These are phyloP conservation scores for Pythium phragmiticola DNA, from an alignment of 352 stramenopile genomes.

Conservation along the genomic window DNA sequence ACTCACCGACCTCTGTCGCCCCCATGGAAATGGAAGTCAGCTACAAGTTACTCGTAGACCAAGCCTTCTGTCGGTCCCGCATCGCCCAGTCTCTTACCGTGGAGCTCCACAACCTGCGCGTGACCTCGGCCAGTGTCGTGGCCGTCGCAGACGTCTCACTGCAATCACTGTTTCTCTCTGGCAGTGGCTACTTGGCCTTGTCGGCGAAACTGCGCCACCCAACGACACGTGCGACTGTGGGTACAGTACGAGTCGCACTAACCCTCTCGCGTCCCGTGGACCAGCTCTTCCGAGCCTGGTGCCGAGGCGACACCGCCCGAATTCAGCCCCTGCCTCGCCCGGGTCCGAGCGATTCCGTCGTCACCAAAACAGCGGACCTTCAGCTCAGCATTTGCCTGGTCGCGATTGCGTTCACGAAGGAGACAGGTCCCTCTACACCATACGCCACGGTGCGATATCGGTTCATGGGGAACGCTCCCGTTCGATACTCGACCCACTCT, in stretches of 20 bases:
- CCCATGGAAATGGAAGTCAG: conserved; percentile 34
- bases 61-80: conserved; percentile 27
- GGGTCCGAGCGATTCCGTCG: neutral
- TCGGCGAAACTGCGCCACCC: conserved; percentile 23
- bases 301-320: neutral
- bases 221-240: conserved; percentile 14
- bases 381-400: conserved; percentile 11
- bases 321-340: neutral
- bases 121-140: conserved; percentile 17
- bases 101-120: conserved; percentile 27
- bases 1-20: conserved; percentile 2
- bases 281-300: conserved; percentile 11
- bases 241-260: conserved; percentile 17
- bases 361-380: neutral
- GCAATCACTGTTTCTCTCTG: conserved; percentile 29
- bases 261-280: neutral
- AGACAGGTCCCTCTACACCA: neutral
- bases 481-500: conserved; percentile 5
- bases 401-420: conserved; percentile 1
- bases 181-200: conserved; percentile 3
- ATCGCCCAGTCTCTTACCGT: conserved; percentile 17
- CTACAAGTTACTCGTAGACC: conserved; percentile 32
- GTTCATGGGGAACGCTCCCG: conserved; percentile 20
- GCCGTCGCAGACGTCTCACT: conserved; percentile 10
- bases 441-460: conserved; percentile 11